Evolutionary conservation across 2,329 filamentous ascomycete genomes (phyloP).

Genomic region (Allantophomopsis lycopodina): DNA sequence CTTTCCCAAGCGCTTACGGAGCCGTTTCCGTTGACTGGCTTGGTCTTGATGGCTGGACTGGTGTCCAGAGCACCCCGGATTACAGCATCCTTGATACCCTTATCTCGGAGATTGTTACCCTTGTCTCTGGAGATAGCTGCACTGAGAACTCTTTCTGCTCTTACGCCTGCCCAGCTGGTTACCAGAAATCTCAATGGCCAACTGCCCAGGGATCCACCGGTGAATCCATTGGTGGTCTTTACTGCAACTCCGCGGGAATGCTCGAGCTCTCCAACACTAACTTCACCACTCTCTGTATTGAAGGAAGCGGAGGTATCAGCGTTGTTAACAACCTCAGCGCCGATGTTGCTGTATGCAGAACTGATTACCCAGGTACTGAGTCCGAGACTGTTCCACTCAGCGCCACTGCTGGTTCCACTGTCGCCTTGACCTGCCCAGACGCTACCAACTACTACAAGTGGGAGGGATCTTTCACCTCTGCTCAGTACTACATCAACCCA

Average conservation of each 20-base stretch:
- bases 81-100: constrained; percentile 32
- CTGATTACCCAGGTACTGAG: constrained; percentile 91
- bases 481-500: constrained; percentile 96
- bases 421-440: constrained; percentile 63
- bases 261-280: constrained; percentile 61
- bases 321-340: constrained; percentile 61
- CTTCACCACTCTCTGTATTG: constrained; percentile 60
- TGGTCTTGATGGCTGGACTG: constrained; percentile 60
- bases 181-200: constrained; percentile 89
- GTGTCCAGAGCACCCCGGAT: constrained; percentile 53
- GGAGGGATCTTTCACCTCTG: constrained; percentile 62
- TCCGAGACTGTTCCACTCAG: constrained; percentile 69
- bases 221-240: constrained; percentile 79
- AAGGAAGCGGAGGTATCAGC: constrained; percentile 51
- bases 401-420: constrained; percentile 40
- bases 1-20: constrained; percentile 73
- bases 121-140: constrained; percentile 47
- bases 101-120: constrained; percentile 54
- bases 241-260: constrained; percentile 60
- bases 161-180: constrained; percentile 83
- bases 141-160: constrained; percentile 62
- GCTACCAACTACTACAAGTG: constrained; percentile 64
- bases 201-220: constrained; percentile 60
- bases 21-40: constrained; percentile 59
- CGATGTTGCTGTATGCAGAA: constrained; percentile 71